Evolutionary conservation across 2,329 filamentous ascomycete genomes (phyloP), one percentile per base, ranked within the genome.

Genomic region (Ophiostoma angusticollis): DNA sequence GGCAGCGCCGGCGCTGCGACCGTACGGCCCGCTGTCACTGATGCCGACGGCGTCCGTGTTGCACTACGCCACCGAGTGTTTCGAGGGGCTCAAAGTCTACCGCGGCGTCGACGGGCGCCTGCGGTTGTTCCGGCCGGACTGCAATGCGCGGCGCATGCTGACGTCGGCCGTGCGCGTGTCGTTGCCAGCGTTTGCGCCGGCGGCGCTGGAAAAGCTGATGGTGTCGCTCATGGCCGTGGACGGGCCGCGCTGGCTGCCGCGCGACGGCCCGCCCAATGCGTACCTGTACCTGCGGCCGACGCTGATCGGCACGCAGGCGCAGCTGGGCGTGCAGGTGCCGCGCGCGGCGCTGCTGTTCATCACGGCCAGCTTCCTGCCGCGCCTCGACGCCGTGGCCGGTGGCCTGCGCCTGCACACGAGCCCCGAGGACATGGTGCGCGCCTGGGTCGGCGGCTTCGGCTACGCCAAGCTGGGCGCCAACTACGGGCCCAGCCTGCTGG

Each of bases 401-500:
- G 75, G 75, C 47, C 70, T 93, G 67, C 79, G 73, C 51, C 72
- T 93, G 32, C 73, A 89, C 54, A 89, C 86, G 0, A 83, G 74
- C 32, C 72, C 75, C 40, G 77, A 87, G 48, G 84, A 93, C 58
- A 84, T 80, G 66, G 78, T 93, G 42, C 80, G 87, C 48, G 86
- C 87, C 11, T 95, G 87, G 87, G 85, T 84, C 16, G 87, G 87
- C 45, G 87, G 89, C 9, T 93, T 93, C 57, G 87, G 87, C 1
- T 87, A 81, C 54, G 85, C 86, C 44, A 95, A 95, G 63, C 74
- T 95, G 24, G 87, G 87, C 39, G 87, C 87, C 45, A 95, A 94
- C 67, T 95, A 94, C 58, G 87, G 87, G 0, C 87, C 87, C 14
- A 79, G 74, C 16, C 68, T 95, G 39, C 68, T 84, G 39, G 83